Evolutionary conservation across 2,329 filamentous ascomycete genomes (phyloP), one percentile per base, ranked within the genome.

Genomic region (Neodidymelliopsis sp.): DNA sequence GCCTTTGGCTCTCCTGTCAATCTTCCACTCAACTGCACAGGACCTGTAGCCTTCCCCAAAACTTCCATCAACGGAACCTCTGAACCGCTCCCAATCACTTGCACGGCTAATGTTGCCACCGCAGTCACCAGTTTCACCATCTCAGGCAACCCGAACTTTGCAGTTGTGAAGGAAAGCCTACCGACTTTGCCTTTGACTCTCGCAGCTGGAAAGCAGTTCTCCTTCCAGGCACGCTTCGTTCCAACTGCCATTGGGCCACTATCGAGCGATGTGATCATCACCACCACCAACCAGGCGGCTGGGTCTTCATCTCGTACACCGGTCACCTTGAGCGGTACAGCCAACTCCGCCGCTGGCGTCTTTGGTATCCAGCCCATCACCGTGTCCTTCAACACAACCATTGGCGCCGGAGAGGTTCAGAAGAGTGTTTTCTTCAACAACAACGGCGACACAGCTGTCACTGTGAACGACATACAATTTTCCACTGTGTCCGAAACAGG

Each of bases 1-100:
- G 81, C 75, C 2, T 84, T 82, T 44, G 82, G 82, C 1, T 80
- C 81, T 0, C 81, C 82, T 0, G 79, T 81, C 20, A 83, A 80
- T 28, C 59, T 75, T 4, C 77, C 82, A 0, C 67, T 85, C 2
- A 81, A 83, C 60, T 85, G 82, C 59, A 79, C 80, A 0, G 71
- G 77, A 0, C 75, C 77, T 0, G 63, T 76, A 19, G 71, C 76
- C 16, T 83, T 84, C 54, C 79, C 79, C 2, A 73, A 63, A 1
- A 69, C 74, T 1, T 71, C 79, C 24, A 66, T 82, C 25, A 72
- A 73, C 11, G 69, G 65, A 11, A 52, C 62, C 1, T 73, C 74
- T 0, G 56, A 60, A 6, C 50, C 67, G 2, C 55, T 63, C 12
- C 69, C 59, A 0, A 62, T 84, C 4, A 79, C 72, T 3, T 85